These are phyloP conservation scores for Bruguiera sexangula DNA, from an alignment of 345 rosid species.

Conservation along the genomic window DNA sequence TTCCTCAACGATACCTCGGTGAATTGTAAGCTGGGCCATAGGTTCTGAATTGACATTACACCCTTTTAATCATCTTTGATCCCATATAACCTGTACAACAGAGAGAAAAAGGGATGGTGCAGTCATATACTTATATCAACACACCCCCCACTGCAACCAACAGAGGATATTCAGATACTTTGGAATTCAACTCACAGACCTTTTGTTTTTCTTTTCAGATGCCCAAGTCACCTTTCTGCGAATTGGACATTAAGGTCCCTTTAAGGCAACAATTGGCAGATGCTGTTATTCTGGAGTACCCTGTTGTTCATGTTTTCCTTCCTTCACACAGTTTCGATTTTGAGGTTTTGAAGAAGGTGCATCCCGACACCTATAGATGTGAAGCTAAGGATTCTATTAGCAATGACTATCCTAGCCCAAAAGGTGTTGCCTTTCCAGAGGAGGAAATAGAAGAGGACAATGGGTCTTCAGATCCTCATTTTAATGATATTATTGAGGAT, in stretches of 20 bases:
- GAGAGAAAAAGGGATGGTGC: no score
- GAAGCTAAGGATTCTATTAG: conserved; percentile 24
- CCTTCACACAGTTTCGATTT: conserved; percentile 59
- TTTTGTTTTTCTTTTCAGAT: conserved; percentile 40
- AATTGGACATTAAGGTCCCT: conserved; percentile 58
- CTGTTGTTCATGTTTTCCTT: conserved; percentile 79
- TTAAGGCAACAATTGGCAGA: conserved; percentile 59
- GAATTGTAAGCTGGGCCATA: no score
- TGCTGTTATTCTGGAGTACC: conserved; percentile 66
- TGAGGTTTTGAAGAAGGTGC: conserved; percentile 47
- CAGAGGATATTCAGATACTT: no score
- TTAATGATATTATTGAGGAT: conserved; percentile 40
- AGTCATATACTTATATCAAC: no score
- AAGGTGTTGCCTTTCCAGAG: conserved; percentile 54
- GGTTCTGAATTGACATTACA: no score
- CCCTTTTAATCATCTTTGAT: no score
- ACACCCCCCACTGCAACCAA: no score
- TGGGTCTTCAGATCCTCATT: conserved; percentile 38
- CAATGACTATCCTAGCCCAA: conserved; percentile 28
- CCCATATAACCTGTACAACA: no score
- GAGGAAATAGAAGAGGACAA: conserved; percentile 64
- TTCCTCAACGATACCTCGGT: no score
- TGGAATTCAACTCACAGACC: no score
- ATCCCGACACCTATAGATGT: conserved; percentile 15
- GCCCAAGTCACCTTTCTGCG: conserved; percentile 56